These are phyloP conservation scores for Tricholoma furcatifolium DNA, from an alignment of 768 basidiomycete species.

Conservation along the genomic window DNA sequence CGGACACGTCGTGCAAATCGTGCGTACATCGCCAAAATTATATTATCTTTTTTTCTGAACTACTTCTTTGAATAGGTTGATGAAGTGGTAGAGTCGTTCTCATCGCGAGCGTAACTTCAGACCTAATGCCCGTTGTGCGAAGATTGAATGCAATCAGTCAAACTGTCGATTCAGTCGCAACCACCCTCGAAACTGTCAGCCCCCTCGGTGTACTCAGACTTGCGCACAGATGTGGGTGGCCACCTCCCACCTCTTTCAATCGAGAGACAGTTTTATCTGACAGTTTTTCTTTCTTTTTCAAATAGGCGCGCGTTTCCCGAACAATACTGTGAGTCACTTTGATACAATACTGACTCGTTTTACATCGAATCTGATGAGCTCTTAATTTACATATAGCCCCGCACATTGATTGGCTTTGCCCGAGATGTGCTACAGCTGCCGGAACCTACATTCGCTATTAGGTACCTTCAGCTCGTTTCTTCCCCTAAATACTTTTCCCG, in stretches of 20 bases:
- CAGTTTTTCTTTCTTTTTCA: background rate
- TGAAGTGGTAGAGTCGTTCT: background rate
- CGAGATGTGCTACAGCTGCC: conserved; percentile 29
- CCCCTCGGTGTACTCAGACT: conserved; percentile 39
- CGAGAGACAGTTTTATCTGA: background rate
- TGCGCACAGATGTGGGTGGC: conserved; percentile 44
- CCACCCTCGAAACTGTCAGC: conserved; percentile 44
- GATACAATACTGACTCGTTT: background rate
- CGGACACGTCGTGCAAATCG: conserved; percentile 12
- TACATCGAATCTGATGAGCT: background rate
- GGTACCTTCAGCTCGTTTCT: background rate
- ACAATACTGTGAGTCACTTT: conserved; percentile 39
- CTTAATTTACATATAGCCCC: conserved; percentile 32
- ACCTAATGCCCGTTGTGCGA: background rate
- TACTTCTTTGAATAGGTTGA: too few species aligned
- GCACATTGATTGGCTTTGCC: conserved; percentile 39
- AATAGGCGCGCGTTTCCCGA: conserved; percentile 43
- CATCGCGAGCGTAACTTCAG: background rate
- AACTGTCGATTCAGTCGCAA: conserved; percentile 53
- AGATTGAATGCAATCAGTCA: conserved; percentile 17
- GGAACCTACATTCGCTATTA: conserved; percentile 8
- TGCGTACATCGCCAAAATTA: background rate
- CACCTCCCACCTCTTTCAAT: background rate
- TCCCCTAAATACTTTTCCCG: background rate
- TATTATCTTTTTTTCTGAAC: too few species aligned